Evolutionary conservation across 2,329 filamentous ascomycete genomes (phyloP).

Genomic region (Neonectria sp.): DNA sequence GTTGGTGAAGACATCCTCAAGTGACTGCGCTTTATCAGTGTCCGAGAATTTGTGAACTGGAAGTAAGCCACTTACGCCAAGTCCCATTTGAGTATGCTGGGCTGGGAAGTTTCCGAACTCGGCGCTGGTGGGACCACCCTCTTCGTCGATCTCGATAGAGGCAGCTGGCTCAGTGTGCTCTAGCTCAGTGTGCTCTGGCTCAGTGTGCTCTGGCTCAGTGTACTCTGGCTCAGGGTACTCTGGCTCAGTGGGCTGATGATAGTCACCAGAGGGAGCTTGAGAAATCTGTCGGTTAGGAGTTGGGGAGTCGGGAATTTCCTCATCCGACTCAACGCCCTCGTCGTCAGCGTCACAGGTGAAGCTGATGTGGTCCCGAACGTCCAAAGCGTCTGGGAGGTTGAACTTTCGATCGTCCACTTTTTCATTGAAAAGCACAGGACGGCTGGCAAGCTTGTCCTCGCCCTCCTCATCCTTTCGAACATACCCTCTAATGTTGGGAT

Average conservation of each 20-base stretch:
- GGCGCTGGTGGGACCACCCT: not conserved
- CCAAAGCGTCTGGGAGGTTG: constrained; percentile 47
- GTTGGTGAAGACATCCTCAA: not conserved
- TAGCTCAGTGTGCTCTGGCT: not conserved
- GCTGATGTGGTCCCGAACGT: not conserved
- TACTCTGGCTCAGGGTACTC: not conserved
- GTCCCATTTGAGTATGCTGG: not conserved
- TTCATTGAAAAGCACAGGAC: constrained; percentile 53
- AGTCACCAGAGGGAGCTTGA: not conserved
- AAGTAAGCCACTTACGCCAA: not conserved
- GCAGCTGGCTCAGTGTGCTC: not conserved
- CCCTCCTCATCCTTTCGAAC: constrained; percentile 47
- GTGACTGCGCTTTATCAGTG: not conserved
- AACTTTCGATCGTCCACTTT: constrained; percentile 50
- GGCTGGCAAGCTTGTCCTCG: constrained; percentile 45
- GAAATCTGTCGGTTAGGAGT: not conserved
- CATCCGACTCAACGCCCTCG: not conserved
- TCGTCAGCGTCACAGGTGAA: not conserved
- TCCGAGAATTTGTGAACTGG: not conserved
- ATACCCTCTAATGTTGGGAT: constrained; percentile 52
- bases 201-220: not conserved
- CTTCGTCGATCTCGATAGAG: not conserved
- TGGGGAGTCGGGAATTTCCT: not conserved
- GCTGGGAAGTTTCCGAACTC: not conserved
- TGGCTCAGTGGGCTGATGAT: not conserved